Evolutionary conservation across 768 basidiomycete species (phyloP), one percentile per base, ranked within the genome.

Genomic region (Leccinum incarnatum): DNA sequence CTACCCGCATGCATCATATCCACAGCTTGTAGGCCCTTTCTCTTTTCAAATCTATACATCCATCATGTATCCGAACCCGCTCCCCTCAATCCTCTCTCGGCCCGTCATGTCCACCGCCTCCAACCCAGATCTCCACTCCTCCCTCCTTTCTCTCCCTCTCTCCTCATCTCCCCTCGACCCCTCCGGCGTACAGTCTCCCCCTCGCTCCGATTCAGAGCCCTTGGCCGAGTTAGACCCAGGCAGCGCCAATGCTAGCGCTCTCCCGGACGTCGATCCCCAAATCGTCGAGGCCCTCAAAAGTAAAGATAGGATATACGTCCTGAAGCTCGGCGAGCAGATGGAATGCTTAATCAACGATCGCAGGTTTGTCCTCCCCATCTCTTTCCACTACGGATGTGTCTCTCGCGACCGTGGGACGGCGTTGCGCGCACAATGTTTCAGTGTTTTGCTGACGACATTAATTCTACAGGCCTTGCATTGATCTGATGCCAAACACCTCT

Each of bases 291-390:
- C 93, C 21, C 87, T 94, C 62, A 84, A 80, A 74, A 87, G 87
- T 80, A 94, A 94, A 77, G 92, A 94, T 74, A 82, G 92, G 69
- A 80, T 94, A 61, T 94, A 87, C 72, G 91, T 94, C 50, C 77
- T 94, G 67, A 93, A 89, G 78, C 81, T 94, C n/a, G 92, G 90
- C 58, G 93, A 94, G 76, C 79, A 78, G 63, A 90, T 94, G 83
- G 92, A 94, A 76, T 74, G 76, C 53, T 80, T 94, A 69, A 90
- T 94, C 67, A 81, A 75, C 59, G 91, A 92, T 70, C 83, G 80
- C 66, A 84, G 82, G 91, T 89, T 61, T 58, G 87, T 80, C 52
- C 37, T 12, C 7, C 25, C 25, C 40, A 27, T 21, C 32, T 32
- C 27, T 46, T 58, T 55, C 36, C 51, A 15, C 25, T 12, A 5